These are phyloP conservation scores for Chara braunii DNA, from an alignment of 139 green algal species.

Conservation along the genomic window DNA sequence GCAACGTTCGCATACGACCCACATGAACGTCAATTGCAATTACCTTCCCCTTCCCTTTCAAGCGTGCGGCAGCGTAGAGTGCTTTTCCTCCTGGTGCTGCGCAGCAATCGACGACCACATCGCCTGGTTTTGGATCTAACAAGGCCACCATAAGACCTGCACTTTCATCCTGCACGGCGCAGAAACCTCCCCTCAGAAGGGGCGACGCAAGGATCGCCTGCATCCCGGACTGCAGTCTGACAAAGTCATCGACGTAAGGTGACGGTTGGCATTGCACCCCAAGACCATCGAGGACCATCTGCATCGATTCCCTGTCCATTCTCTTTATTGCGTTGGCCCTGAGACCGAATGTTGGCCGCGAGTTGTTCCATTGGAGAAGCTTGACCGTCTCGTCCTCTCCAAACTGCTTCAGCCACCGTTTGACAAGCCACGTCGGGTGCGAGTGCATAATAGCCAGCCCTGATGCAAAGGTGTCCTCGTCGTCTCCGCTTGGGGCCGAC, in stretches of 20 bases:
- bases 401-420: constrained; percentile 58
- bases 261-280: constrained; percentile 20
- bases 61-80: constrained; percentile 62
- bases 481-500: neutral
- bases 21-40: constrained; percentile 37
- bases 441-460: constrained; percentile 34
- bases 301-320: neutral
- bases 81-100: constrained; percentile 82
- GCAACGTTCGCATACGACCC: constrained; percentile 16
- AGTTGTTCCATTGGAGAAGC: constrained; percentile 72
- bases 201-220: constrained; percentile 47
- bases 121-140: constrained; percentile 66
- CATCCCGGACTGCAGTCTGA: constrained; percentile 54
- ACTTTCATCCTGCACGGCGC: constrained; percentile 68
- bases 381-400: constrained; percentile 40
- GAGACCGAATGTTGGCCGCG: constrained; percentile 39
- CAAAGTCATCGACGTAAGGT: constrained; percentile 51
- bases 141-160: constrained; percentile 67
- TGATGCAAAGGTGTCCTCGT: neutral
- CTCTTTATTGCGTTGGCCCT: neutral
- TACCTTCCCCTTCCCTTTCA: constrained; percentile 48
- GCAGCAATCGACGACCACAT: constrained; percentile 75
- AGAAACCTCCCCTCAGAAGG: constrained; percentile 19
- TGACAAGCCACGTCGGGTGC: constrained; percentile 66
- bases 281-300: neutral